Evolutionary conservation across 768 basidiomycete species (phyloP).

Genomic region (Phanerochaete carnosa): DNA sequence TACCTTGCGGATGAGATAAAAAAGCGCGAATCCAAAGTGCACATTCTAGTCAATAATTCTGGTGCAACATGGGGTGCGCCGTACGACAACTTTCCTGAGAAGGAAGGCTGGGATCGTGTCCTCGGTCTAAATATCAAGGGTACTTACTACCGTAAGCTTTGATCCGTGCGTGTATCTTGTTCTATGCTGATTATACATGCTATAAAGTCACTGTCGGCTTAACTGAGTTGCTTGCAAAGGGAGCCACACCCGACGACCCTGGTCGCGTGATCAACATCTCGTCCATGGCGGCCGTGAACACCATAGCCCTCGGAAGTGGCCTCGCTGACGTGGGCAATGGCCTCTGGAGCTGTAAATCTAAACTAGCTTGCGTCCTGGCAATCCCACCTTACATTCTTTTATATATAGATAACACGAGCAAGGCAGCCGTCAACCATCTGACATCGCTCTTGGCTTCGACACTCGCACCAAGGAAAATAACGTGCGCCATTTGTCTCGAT

Average conservation of each 20-base stretch:
- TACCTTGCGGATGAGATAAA: constrained; percentile 65
- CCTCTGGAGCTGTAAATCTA: constrained; percentile 70
- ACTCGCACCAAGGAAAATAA: constrained; percentile 56
- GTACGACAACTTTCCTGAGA: constrained; percentile 69
- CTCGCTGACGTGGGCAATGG: constrained; percentile 58
- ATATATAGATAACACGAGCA: constrained; percentile 68
- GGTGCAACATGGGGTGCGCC: constrained; percentile 78
- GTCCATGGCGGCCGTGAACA: constrained; percentile 57
- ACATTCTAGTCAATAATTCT: constrained; percentile 83
- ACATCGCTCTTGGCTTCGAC: constrained; percentile 70
- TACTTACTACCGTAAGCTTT: constrained; percentile 67
- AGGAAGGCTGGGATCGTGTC: constrained; percentile 83
- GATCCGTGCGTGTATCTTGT: constrained; percentile 27
- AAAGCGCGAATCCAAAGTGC: constrained; percentile 65
- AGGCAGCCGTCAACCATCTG: constrained; percentile 85
- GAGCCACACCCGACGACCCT: constrained; percentile 59
- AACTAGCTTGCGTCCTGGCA: not conserved
- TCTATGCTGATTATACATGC: not conserved
- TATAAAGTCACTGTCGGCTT: constrained; percentile 29
- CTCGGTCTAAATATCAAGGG: constrained; percentile 84
- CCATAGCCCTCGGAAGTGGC: constrained; percentile 42
- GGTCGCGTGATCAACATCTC: constrained; percentile 83
- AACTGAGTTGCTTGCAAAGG: constrained; percentile 63
- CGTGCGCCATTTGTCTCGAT: constrained; percentile 42
- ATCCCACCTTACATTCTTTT: constrained; percentile 1